These are phyloP conservation scores for Pythium periplocum DNA, from an alignment of 352 stramenopile species.

Conservation along the genomic window DNA sequence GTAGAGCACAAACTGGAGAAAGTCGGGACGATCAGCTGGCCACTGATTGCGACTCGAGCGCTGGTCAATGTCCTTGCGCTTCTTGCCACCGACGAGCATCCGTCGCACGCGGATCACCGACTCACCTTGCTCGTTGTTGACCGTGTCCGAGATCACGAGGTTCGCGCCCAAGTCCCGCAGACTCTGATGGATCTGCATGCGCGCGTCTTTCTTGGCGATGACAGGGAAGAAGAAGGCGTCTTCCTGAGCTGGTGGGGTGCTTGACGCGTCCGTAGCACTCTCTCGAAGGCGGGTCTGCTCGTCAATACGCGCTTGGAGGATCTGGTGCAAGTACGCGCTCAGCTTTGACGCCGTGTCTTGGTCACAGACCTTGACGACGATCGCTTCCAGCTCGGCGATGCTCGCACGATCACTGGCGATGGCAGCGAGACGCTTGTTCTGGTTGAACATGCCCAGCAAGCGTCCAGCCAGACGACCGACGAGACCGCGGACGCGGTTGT, in stretches of 20 bases:
- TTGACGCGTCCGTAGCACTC: not conserved
- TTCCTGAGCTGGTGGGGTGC: constrained; percentile 4
- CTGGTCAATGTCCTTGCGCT: constrained; percentile 79
- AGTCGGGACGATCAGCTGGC: constrained; percentile 79
- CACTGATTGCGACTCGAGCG: constrained; percentile 37
- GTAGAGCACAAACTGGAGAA: constrained; percentile 94
- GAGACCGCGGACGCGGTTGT: constrained; percentile 34
- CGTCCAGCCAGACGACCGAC: constrained; percentile 53
- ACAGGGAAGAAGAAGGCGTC: constrained; percentile 61
- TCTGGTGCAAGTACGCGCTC: constrained; percentile 28
- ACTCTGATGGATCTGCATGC: constrained; percentile 79
- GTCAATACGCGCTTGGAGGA: constrained; percentile 19
- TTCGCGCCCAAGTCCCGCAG: constrained; percentile 66
- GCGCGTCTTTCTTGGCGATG: constrained; percentile 80
- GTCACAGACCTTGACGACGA: constrained; percentile 43
- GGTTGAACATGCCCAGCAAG: constrained; percentile 61
- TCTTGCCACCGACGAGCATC: constrained; percentile 79
- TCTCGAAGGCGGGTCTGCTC: not conserved
- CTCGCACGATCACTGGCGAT: constrained; percentile 31
- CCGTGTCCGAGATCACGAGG: constrained; percentile 81
- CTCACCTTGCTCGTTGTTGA: constrained; percentile 56
- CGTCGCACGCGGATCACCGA: constrained; percentile 73
- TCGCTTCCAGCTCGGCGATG: constrained; percentile 35
- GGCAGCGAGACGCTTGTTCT: constrained; percentile 38
- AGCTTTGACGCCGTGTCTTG: constrained; percentile 32